Conservation (phyloP, 1,284 basidiomycete genomes). For the Bondarzewia mesenterica region DNA sequence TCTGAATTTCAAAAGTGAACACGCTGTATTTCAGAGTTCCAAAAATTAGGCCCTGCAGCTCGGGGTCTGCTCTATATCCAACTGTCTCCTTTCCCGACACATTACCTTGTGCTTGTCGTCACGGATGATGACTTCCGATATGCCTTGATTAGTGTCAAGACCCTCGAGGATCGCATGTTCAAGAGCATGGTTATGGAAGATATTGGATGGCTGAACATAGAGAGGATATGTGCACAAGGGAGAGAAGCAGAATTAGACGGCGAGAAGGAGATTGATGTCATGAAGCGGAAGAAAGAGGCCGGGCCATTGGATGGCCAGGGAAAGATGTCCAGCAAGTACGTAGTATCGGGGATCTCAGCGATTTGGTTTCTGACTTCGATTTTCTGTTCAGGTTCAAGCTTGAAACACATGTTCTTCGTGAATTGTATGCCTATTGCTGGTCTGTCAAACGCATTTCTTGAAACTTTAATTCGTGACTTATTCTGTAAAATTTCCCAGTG, state of each 20-base stretch:
- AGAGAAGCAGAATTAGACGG: constrained; percentile 12
- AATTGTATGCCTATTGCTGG: constrained; percentile 79
- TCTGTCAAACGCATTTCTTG: constrained; percentile 24
- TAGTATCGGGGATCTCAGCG: neutral
- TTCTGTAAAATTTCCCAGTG: constrained; percentile 35
- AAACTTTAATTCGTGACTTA: neutral
- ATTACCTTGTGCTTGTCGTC: constrained; percentile 74
- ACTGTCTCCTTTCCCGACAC: constrained; percentile 56
- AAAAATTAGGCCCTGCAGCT: constrained; percentile 51
- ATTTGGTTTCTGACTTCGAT: neutral
- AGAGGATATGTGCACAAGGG: constrained; percentile 42
- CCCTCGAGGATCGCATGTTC: constrained; percentile 43
- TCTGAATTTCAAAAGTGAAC: neutral
- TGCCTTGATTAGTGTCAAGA: constrained; percentile 60
- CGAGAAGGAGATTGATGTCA: constrained; percentile 23
- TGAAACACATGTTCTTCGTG: constrained; percentile 59
- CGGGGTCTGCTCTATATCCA: constrained; percentile 61
- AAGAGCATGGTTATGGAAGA: constrained; percentile 59
- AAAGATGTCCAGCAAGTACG: constrained; percentile 17
- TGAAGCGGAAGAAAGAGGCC: constrained; percentile 30
- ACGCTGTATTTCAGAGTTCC: constrained; percentile 35
- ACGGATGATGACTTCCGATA: constrained; percentile 70
- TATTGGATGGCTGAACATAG: constrained; percentile 70
- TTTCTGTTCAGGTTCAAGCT: constrained; percentile 61
- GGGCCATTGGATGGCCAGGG: constrained; percentile 6